These are phyloP conservation scores for Tricholomella constricta DNA, from an alignment of 768 basidiomycete genomes.

Conservation along the genomic window DNA sequence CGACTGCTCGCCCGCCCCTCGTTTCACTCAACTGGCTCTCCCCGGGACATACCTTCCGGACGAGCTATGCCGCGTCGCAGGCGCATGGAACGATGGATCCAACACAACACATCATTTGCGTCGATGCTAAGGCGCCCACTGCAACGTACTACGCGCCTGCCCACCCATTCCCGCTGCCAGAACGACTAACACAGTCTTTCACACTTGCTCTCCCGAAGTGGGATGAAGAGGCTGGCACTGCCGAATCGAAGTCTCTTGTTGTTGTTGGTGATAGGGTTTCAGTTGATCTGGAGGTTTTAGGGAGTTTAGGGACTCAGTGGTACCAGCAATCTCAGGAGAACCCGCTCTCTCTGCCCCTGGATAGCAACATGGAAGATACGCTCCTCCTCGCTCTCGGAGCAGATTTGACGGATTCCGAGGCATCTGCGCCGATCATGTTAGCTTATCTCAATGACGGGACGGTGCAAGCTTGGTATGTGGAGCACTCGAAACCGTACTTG, in stretches of 20 bases:
- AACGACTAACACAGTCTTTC: constrained; percentile 41
- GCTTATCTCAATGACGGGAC: constrained; percentile 82
- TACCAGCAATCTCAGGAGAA: constrained; percentile 52
- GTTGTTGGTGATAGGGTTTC: constrained; percentile 50
- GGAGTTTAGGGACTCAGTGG: constrained; percentile 43
- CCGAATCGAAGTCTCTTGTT: constrained; percentile 41
- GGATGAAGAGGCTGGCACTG: constrained; percentile 42
- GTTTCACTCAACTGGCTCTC: constrained; percentile 70
- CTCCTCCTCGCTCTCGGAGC: constrained; percentile 62
- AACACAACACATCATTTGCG: constrained; percentile 45
- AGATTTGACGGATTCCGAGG: constrained; percentile 57
- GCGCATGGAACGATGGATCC: constrained; percentile 30
- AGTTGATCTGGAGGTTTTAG: constrained; percentile 50
- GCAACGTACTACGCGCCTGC: constrained; percentile 40
- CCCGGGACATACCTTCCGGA: constrained; percentile 65
- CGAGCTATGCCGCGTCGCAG: constrained; percentile 52
- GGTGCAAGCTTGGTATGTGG: constrained; percentile 69
- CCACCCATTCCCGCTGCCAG: constrained; percentile 42
- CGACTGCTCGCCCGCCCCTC: constrained; percentile 48
- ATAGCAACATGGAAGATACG: constrained; percentile 71
- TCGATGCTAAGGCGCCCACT: constrained; percentile 44
- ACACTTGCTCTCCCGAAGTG: constrained; percentile 44
- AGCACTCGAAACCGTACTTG: constrained; percentile 60
- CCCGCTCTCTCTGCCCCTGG: constrained; percentile 64
- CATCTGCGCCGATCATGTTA: constrained; percentile 60